Evolutionary conservation across 169 alveolate genomes (phyloP).

Genomic region (Eimeria acervulina): DNA sequence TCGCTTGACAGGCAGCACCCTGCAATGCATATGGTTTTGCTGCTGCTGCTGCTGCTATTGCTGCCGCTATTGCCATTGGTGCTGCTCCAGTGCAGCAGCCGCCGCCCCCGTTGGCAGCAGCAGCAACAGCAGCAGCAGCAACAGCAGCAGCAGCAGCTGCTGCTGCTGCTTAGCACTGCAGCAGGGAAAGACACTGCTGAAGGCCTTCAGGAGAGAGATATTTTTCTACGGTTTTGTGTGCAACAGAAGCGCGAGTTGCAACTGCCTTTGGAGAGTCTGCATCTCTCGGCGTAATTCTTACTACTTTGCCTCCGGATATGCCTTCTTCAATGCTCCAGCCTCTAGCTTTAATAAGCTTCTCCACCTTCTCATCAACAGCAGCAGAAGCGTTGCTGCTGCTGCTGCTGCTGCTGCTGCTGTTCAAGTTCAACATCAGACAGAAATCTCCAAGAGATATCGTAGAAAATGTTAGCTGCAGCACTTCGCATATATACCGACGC

Average conservation of each 20-base stretch:
- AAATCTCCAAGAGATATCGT: conserved; percentile 53
- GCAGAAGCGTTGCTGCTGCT: neutral
- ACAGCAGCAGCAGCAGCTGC: neutral
- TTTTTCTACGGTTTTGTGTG: conserved; percentile 69
- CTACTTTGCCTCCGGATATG: neutral
- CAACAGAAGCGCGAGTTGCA: conserved; percentile 64
- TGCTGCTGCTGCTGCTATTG: neutral
- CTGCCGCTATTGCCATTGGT: neutral
- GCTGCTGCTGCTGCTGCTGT: too few species aligned
- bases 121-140: neutral
- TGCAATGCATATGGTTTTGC: neutral
- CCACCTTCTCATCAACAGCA: conserved; percentile 58
- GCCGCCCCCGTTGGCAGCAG: neutral
- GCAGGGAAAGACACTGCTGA: conserved; percentile 58
- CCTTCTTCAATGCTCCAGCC: conserved; percentile 73
- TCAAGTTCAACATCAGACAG: neutral
- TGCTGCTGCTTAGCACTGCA: conserved; percentile 38
- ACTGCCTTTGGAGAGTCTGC: conserved; percentile 50
- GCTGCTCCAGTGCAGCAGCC: neutral
- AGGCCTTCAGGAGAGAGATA: conserved; percentile 67
- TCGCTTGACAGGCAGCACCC: neutral
- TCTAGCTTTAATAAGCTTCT: conserved; percentile 1
- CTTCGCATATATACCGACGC: conserved; percentile 79
- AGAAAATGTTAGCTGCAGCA: conserved; percentile 60
- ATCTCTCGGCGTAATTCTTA: conserved; percentile 2